These are phyloP conservation scores for Trichophyton benhamiae DNA, from an alignment of 2,329 filamentous ascomycete genomes.

Conservation along the genomic window DNA sequence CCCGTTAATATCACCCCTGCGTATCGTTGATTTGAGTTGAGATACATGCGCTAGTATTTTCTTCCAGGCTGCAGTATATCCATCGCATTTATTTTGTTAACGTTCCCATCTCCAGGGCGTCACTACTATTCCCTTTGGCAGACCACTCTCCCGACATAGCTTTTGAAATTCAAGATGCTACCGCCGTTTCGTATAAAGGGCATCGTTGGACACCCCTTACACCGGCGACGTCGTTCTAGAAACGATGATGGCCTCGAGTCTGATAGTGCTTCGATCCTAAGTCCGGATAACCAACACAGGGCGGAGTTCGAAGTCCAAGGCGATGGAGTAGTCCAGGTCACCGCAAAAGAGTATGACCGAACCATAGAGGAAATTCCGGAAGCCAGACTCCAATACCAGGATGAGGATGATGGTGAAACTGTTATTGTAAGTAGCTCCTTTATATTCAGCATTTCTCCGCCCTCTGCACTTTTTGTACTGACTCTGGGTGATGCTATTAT, in stretches of 20 bases:
- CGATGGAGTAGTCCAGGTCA: constrained; percentile 29
- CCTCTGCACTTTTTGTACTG: background rate
- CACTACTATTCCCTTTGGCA: background rate
- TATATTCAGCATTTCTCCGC: background rate
- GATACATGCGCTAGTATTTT: background rate
- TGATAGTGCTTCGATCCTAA: background rate
- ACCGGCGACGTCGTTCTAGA: background rate
- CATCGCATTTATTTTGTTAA: background rate
- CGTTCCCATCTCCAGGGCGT: background rate
- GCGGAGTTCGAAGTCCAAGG: constrained; percentile 8
- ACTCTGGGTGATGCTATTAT: background rate
- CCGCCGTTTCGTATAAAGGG: constrained; percentile 32
- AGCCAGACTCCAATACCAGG: constrained; percentile 33
- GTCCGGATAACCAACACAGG: background rate
- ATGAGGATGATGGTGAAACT: constrained; percentile 36
- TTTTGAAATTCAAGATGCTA: constrained; percentile 22
- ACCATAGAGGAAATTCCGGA: constrained; percentile 30
- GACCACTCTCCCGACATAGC: background rate
- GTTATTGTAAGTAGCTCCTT: constrained; percentile 29
- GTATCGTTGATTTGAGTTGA: background rate
- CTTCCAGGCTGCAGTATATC: constrained; percentile 1
- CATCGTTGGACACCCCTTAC: constrained; percentile 14
- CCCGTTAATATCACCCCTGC: background rate
- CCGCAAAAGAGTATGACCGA: constrained; percentile 32
- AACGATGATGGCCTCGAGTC: background rate